Percentiles rank a stretch among this genome's conserved stretches.
Evolutionary conservation across 495 filamentous ascomycete species (phyloP).

Genomic region (Xylaria telfairii): DNA sequence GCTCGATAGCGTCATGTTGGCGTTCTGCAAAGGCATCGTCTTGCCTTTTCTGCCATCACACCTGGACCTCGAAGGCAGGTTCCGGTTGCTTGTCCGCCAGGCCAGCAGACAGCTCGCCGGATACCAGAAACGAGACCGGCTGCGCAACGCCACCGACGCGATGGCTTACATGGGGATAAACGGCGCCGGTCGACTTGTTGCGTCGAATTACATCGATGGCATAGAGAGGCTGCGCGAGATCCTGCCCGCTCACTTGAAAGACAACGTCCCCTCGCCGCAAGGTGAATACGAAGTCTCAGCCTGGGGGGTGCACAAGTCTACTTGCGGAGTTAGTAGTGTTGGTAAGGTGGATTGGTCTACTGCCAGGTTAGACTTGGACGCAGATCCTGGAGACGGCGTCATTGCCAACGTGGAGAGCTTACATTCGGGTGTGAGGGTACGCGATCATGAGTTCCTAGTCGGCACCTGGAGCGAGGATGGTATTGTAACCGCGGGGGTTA

Average conservation of each 20-base stretch:
- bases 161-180: slow-evolving; percentile 21
- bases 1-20: slow-evolving; percentile 21
- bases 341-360: slow-evolving; percentile 14
- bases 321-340: slow-evolving; percentile 20
- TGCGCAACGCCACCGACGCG: background rate
- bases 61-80: slow-evolving; percentile 20
- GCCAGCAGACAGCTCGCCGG: slow-evolving; percentile 21
- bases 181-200: slow-evolving; percentile 19
- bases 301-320: background rate
- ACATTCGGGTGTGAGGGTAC: background rate
- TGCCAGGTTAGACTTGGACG: slow-evolving; percentile 13
- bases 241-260: slow-evolving; percentile 6
- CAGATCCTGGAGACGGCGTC: slow-evolving; percentile 18
- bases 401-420: slow-evolving; percentile 17
- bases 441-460: slow-evolving; percentile 22
- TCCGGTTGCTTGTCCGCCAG: slow-evolving; percentile 21
- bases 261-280: slow-evolving; percentile 18
- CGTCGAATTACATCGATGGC: slow-evolving; percentile 27
- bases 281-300: background rate
- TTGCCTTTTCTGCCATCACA: slow-evolving; percentile 23
- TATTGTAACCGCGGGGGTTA: slow-evolving; percentile 15
- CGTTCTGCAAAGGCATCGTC: slow-evolving; percentile 13
- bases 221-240: slow-evolving; percentile 20
- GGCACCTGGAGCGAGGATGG: slow-evolving; percentile 19
- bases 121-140: slow-evolving; percentile 23